These are phyloP conservation scores for Quercus variabilis DNA, from an alignment of 306 rosid genomes.

Conservation along the genomic window DNA sequence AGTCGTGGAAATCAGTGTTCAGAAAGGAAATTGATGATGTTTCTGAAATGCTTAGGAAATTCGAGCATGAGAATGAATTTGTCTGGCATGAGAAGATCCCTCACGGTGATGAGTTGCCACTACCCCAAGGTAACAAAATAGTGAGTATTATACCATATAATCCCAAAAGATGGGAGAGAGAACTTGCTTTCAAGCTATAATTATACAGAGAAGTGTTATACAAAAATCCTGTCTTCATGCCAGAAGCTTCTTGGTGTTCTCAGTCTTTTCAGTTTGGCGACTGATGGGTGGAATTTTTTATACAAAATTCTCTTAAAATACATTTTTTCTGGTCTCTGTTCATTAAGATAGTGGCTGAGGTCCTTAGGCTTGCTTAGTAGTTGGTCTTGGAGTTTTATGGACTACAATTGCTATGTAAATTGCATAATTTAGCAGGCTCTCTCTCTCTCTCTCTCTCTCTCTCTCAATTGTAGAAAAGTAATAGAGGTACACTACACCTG, in stretches of 20 bases:
- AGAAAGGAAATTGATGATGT: constrained; percentile 39
- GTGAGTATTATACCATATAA: constrained; percentile 44
- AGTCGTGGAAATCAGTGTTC: constrained; percentile 46
- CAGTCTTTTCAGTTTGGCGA: not conserved
- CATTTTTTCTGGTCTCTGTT: not conserved
- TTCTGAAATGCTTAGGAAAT: constrained; percentile 59
- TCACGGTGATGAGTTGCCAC: constrained; percentile 39
- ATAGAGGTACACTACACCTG: no score
- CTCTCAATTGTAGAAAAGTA: no score
- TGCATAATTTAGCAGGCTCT: not conserved
- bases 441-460: no score
- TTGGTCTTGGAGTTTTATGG: not conserved
- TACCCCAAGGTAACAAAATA: constrained; percentile 49
- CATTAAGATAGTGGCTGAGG: not conserved
- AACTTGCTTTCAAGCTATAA: constrained; percentile 42
- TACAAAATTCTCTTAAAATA: not conserved
- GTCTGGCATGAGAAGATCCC: constrained; percentile 66
- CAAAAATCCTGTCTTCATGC: not conserved
- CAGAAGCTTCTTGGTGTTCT: not conserved
- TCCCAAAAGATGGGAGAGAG: constrained; percentile 67
- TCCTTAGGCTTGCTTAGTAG: not conserved
- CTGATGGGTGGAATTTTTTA: not conserved
- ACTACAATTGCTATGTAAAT: not conserved
- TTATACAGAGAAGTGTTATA: constrained; percentile 4
- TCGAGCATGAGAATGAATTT: constrained; percentile 59